Conservation (phyloP, 257 asterid genomes). For the Fraxinus cuspidata region DNA sequence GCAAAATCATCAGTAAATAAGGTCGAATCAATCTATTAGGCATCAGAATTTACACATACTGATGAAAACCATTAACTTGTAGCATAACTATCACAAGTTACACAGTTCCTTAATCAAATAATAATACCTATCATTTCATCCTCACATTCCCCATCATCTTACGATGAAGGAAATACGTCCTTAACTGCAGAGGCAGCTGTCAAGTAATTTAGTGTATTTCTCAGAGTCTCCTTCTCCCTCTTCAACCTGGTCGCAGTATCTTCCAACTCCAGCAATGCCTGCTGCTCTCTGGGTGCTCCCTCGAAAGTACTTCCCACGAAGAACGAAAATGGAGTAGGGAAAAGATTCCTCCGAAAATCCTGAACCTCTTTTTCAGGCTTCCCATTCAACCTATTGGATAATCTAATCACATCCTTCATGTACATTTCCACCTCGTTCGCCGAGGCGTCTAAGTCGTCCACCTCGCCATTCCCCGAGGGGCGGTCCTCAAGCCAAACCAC, state of each 20-base stretch:
- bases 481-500: constrained; percentile 96
- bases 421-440: constrained; percentile 74
- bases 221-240: constrained; percentile 93
- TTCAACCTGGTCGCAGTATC: constrained; percentile 86
- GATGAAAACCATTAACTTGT: constrained; percentile 23
- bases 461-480: constrained; percentile 62
- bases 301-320: constrained; percentile 92
- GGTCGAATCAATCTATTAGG: constrained; percentile 26
- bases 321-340: constrained; percentile 95
- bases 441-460: constrained; percentile 65
- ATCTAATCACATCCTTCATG: constrained; percentile 86
- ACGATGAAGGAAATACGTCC: constrained; percentile 89
- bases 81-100: constrained; percentile 27
- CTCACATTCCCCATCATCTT: neutral
- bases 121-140: constrained; percentile 18
- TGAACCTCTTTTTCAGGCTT: constrained; percentile 81
- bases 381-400: constrained; percentile 83
- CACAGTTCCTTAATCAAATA: constrained; percentile 21
- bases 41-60: constrained; percentile 39
- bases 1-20: neutral
- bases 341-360: constrained; percentile 76
- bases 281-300: constrained; percentile 97
- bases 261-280: constrained; percentile 92
- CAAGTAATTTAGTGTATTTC: constrained; percentile 87
- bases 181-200: constrained; percentile 96